phyloP scores from a whole-genome alignment of 2,329 filamentous ascomycete genomes.

The Penicillium sp. region DNA sequence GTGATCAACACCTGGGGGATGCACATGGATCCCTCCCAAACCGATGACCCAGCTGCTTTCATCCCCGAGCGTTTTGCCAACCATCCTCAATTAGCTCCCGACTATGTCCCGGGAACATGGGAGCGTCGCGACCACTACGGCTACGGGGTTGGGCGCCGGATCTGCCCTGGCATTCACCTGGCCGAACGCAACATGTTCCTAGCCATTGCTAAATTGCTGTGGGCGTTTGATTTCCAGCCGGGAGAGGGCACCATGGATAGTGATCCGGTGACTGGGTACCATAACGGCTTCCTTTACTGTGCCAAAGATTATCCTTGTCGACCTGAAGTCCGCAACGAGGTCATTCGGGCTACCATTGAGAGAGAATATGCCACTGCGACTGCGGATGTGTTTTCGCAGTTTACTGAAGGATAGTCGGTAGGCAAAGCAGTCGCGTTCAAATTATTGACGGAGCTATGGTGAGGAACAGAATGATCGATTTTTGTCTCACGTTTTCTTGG shows the following conservation, averaged over 20 bases:
- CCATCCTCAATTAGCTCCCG: neutral
- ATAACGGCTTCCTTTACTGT: neutral
- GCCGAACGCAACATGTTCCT: slow-evolving; percentile 1
- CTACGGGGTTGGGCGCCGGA: neutral
- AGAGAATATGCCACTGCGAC: neutral
- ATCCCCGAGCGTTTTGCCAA: neutral
- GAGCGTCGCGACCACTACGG: neutral
- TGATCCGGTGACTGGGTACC: neutral
- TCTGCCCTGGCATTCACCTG: slow-evolving; percentile 2
- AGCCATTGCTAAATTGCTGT: neutral
- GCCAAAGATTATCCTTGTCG: neutral
- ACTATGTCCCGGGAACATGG: neutral
- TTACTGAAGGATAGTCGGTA: neutral
- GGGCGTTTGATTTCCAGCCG: neutral
- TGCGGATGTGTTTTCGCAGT: neutral
- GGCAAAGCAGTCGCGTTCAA: neutral
- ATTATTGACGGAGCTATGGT: neutral
- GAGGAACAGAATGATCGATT: neutral
- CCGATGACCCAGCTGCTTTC: neutral
- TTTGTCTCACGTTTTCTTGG: too few relatives aligned
- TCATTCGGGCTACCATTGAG: neutral
- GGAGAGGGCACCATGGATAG: neutral
- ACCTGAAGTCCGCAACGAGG: neutral
- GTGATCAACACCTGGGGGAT: neutral
- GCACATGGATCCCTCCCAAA: neutral